Conservation (phyloP, 2,329 filamentous ascomycete species). For the Exserohilum turcica region DNA sequence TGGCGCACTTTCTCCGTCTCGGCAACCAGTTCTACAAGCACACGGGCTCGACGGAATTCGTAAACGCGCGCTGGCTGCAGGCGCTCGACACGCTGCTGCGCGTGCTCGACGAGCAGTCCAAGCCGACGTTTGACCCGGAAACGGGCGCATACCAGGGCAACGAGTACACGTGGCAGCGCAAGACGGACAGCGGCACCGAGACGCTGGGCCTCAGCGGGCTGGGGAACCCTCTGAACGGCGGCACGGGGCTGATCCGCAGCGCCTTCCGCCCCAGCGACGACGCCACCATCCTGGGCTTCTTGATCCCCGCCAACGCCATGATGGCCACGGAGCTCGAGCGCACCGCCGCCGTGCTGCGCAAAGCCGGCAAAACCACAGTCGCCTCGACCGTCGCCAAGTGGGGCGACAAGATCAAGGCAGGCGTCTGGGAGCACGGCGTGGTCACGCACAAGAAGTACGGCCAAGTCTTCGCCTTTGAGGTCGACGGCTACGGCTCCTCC, state of each 20-base stretch:
- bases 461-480: constrained; percentile 82
- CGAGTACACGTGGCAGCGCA: constrained; percentile 84
- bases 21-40: constrained; percentile 84
- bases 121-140: constrained; percentile 75
- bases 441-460: constrained; percentile 76
- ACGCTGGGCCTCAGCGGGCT: constrained; percentile 81
- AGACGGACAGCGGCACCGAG: constrained; percentile 83
- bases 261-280: constrained; percentile 96
- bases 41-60: constrained; percentile 76
- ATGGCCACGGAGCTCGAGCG: constrained; percentile 87
- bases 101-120: constrained; percentile 78
- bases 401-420: constrained; percentile 70
- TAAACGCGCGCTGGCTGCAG: constrained; percentile 76
- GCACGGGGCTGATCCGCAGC: constrained; percentile 84
- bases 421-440: constrained; percentile 84
- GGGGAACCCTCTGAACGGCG: constrained; percentile 87
- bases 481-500: constrained; percentile 81
- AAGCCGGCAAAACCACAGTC: constrained; percentile 60
- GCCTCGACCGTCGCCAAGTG: constrained; percentile 59
- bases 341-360: constrained; percentile 70
- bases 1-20: constrained; percentile 87
- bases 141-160: constrained; percentile 71
- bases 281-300: constrained; percentile 89
- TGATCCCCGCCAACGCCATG: constrained; percentile 95
- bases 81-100: constrained; percentile 76